Evolutionary conservation across 768 basidiomycete genomes (phyloP).

Genomic region (Leccinum aurantiacum): DNA sequence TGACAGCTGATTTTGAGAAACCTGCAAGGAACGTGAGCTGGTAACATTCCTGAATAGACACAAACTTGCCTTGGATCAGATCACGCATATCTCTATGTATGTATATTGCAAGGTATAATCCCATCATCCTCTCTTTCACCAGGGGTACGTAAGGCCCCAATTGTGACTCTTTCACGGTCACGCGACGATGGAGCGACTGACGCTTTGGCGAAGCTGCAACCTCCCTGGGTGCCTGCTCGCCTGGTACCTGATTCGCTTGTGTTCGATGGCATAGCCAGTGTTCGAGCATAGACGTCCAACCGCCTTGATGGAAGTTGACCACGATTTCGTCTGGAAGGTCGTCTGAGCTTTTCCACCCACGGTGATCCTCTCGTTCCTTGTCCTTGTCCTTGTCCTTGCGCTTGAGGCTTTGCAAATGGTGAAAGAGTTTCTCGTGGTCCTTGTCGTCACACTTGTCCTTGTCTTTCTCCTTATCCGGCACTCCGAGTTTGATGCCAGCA

Average conservation of each 20-base stretch:
- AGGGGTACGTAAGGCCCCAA: conserved; percentile 82
- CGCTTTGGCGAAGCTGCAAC: conserved; percentile 45
- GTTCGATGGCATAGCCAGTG: conserved; percentile 60
- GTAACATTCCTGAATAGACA: neutral
- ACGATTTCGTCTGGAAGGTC: conserved; percentile 35
- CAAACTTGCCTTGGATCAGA: conserved; percentile 55
- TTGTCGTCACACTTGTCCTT: conserved; percentile 33
- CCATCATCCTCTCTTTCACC: conserved; percentile 90
- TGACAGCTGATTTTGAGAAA: conserved; percentile 77
- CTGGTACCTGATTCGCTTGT: conserved; percentile 24
- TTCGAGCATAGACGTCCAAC: conserved; percentile 78
- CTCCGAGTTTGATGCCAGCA: conserved; percentile 72
- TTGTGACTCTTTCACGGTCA: conserved; percentile 42
- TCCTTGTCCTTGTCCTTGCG: conserved; percentile 43
- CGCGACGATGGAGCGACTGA: conserved; percentile 43
- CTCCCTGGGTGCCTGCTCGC: conserved; percentile 26
- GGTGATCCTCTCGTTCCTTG: conserved; percentile 38
- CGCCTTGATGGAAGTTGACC: conserved; percentile 37
- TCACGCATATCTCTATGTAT: conserved; percentile 69
- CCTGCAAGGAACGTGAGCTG: conserved; percentile 38
- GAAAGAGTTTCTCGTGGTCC: conserved; percentile 33
- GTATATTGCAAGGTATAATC: conserved; percentile 76
- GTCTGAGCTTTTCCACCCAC: conserved; percentile 37
- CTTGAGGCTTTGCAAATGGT: conserved; percentile 28
- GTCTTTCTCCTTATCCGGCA: conserved; percentile 45